phyloP scores from a whole-genome alignment of 768 basidiomycete genomes.

The Mycena rosella region DNA sequence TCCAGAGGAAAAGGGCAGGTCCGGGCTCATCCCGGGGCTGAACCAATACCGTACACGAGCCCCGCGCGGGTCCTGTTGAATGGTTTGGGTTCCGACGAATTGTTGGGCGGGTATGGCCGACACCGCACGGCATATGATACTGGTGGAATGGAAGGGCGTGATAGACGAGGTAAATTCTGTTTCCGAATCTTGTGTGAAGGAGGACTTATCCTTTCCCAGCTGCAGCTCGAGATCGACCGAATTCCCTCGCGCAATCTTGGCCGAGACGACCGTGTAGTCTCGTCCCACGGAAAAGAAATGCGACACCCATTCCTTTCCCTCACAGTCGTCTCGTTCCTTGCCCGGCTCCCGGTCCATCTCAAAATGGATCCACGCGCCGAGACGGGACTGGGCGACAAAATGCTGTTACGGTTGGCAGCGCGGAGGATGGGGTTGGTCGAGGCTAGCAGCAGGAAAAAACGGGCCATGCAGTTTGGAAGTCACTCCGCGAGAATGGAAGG shows the following conservation, averaged over 20 bases:
- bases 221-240: slow-evolving; percentile 90
- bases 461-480: slow-evolving; percentile 98
- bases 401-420: slow-evolving; percentile 81
- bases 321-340: slow-evolving; percentile 80
- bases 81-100: slow-evolving; percentile 95
- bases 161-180: slow-evolving; percentile 76
- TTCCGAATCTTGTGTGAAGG: slow-evolving; percentile 6
- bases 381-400: slow-evolving; percentile 91
- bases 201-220: slow-evolving; percentile 56
- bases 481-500: slow-evolving; percentile 89
- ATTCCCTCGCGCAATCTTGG: slow-evolving; percentile 93
- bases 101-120: slow-evolving; percentile 93
- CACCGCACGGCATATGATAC: slow-evolving; percentile 81
- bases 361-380: slow-evolving; percentile 85
- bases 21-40: slow-evolving; percentile 48
- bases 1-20: slow-evolving; percentile 81
- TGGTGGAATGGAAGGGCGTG: slow-evolving; percentile 80
- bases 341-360: slow-evolving; percentile 80
- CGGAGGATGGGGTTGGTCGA: slow-evolving; percentile 79
- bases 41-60: slow-evolving; percentile 71
- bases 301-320: slow-evolving; percentile 93
- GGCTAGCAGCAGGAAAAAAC: slow-evolving; percentile 84
- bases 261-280: slow-evolving; percentile 94
- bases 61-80: slow-evolving; percentile 86
- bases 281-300: slow-evolving; percentile 92